A percentile compares a stretch with the other conserved stretches of the same genome.
Evolutionary conservation across 2,329 filamentous ascomycete species (phyloP).

Genomic region (Xylaria polymorpha): DNA sequence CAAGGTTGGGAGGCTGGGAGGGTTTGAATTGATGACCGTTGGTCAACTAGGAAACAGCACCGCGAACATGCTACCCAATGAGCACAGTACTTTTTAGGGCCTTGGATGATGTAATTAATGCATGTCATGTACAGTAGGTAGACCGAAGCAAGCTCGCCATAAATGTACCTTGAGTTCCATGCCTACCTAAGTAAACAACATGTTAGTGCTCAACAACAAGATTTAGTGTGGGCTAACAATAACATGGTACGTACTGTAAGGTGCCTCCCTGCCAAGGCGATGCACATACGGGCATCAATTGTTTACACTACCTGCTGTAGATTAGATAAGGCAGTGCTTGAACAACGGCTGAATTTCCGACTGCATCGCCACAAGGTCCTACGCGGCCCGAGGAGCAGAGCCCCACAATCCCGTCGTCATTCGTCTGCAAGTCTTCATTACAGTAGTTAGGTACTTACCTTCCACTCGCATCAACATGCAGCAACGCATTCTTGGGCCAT

Average conservation of each 20-base stretch:
- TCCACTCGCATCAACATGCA: not conserved
- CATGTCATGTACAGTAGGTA: not conserved
- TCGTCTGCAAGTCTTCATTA: not conserved
- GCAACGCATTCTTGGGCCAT: slow-evolving; percentile 1
- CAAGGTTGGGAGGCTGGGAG: not conserved
- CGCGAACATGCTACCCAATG: not conserved
- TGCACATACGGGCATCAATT: not conserved
- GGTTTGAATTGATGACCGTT: not conserved
- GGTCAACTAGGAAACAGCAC: not conserved
- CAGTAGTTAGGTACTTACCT: no score
- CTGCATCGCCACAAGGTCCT: slow-evolving; percentile 24
- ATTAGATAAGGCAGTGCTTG: not conserved
- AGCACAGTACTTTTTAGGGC: not conserved
- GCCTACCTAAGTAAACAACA: not conserved
- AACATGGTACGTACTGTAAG: not conserved
- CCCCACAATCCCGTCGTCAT: slow-evolving; percentile 13
- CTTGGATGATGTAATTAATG: not conserved
- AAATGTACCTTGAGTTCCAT: not conserved
- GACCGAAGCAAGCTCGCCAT: no score
- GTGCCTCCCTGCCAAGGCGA: not conserved
- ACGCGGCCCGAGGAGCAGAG: slow-evolving; percentile 17
- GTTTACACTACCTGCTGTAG: not conserved
- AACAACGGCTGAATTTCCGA: not conserved
- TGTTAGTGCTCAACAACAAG: not conserved
- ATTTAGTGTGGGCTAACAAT: not conserved